Percentiles rank a stretch among this genome's conserved stretches.
These are phyloP conservation scores for Dothideomycetidae sp. DNA, from an alignment of 2,329 filamentous ascomycete genomes.

Conservation along the genomic window DNA sequence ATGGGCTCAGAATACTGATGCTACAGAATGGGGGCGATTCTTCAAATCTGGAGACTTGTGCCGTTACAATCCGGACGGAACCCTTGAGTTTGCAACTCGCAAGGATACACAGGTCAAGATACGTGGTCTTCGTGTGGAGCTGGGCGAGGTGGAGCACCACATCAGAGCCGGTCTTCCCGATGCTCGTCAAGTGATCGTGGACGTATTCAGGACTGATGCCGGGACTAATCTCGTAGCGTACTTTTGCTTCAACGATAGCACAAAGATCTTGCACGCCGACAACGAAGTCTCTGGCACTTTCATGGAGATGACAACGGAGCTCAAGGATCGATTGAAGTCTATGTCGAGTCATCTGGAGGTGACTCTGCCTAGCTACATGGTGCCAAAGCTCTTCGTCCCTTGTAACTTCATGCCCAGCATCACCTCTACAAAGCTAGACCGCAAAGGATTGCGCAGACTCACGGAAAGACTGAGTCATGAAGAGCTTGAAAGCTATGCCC, in stretches of 20 bases:
- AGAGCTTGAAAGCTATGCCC: neutral
- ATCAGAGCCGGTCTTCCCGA: slow-evolving; percentile 25
- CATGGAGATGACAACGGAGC: neutral
- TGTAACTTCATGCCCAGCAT: slow-evolving; percentile 58
- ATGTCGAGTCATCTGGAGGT: slow-evolving; percentile 44
- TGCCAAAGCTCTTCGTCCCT: slow-evolving; percentile 68
- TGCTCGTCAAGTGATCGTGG: slow-evolving; percentile 24
- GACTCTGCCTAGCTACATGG: slow-evolving; percentile 67
- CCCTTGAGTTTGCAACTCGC: neutral
- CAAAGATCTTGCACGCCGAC: neutral
- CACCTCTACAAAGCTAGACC: slow-evolving; percentile 42
- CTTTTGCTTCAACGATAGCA: neutral
- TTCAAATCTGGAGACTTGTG: slow-evolving; percentile 70
- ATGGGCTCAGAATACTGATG: neutral
- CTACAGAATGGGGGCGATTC: slow-evolving; percentile 23
- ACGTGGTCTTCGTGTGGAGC: slow-evolving; percentile 7
- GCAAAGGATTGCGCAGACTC: neutral
- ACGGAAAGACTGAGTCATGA: neutral
- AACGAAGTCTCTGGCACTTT: neutral
- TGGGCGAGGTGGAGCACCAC: slow-evolving; percentile 18
- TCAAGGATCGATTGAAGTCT: slow-evolving; percentile 37
- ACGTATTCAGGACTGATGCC: slow-evolving; percentile 13
- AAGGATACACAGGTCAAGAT: slow-evolving; percentile 9
- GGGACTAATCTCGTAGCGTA: neutral
- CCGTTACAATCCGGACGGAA: slow-evolving; percentile 41